A percentile compares a stretch with the other conserved stretches of the same genome.
phyloP scores from a whole-genome alignment of 1,284 basidiomycete genomes.

The Volvariella volvacea region DNA sequence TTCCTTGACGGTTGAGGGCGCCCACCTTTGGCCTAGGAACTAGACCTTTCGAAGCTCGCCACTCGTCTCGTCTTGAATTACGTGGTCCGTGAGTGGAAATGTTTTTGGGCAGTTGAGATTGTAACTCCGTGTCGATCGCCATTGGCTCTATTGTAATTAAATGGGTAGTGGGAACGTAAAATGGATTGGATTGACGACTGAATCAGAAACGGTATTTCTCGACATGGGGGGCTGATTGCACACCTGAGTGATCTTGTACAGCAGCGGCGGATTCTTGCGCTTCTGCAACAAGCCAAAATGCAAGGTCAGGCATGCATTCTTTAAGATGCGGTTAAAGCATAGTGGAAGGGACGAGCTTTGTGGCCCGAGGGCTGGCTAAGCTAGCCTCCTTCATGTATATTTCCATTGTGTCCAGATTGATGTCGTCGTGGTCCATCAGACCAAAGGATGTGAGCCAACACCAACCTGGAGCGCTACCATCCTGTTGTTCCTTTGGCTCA shows the following conservation, averaged over 20 bases:
- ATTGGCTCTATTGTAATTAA: too few species aligned
- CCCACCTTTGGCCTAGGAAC: constrained; percentile 29
- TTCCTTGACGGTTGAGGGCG: constrained; percentile 64
- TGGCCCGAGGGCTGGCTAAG: background rate
- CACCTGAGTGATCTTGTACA: constrained; percentile 24
- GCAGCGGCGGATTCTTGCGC: background rate
- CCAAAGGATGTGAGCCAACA: constrained; percentile 52
- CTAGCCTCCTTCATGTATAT: constrained; percentile 15
- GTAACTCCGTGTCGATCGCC: constrained; percentile 45
- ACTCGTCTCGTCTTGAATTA: constrained; percentile 62
- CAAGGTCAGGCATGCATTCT: constrained; percentile 7
- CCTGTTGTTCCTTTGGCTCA: constrained; percentile 33
- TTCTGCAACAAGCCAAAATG: background rate
- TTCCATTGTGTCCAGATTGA: constrained; percentile 43
- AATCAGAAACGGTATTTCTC: too few species aligned
- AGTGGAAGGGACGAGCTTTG: constrained; percentile 2
- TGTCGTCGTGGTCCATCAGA: constrained; percentile 46
- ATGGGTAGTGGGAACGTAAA: constrained; percentile 12
- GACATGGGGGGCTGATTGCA: constrained; percentile 10
- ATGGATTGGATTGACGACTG: background rate
- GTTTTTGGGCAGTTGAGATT: constrained; percentile 24
- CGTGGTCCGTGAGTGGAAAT: constrained; percentile 74
- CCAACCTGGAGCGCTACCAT: constrained; percentile 54
- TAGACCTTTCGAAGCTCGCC: constrained; percentile 71
- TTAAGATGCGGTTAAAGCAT: constrained; percentile 2